A percentile compares a stretch with the other conserved stretches of the same genome.
phyloP scores from a whole-genome alignment of 2,329 filamentous ascomycete species.

The Neophaeococcomyces aloes region DNA sequence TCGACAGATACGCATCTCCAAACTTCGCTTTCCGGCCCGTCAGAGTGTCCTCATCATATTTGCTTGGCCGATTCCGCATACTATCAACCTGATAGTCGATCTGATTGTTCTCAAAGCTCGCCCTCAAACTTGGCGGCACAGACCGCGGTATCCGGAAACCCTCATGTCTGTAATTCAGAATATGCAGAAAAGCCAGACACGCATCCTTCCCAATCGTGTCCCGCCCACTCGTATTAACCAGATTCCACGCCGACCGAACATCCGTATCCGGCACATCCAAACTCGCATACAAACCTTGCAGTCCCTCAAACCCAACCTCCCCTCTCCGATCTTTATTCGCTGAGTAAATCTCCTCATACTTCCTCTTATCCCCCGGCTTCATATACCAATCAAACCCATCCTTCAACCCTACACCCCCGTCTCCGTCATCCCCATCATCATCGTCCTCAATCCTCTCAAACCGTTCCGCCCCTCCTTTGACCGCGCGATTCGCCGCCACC shows the following conservation, averaged over 20 bases:
- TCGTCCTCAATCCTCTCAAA: slow-evolving; percentile 75
- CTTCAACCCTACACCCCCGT: no score
- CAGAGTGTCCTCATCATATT: slow-evolving; percentile 63
- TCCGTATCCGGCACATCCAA: slow-evolving; percentile 61
- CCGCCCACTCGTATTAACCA: slow-evolving; percentile 82
- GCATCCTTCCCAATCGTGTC: slow-evolving; percentile 88
- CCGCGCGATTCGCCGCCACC: slow-evolving; percentile 68
- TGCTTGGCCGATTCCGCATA: slow-evolving; percentile 47
- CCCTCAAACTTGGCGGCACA: slow-evolving; percentile 79
- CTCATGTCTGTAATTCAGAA: slow-evolving; percentile 90
- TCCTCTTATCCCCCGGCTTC: slow-evolving; percentile 77
- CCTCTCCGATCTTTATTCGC: slow-evolving; percentile 82
- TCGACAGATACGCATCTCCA: slow-evolving; percentile 88
- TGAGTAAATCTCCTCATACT: slow-evolving; percentile 96
- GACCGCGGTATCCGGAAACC: slow-evolving; percentile 87
- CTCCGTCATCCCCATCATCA: slow-evolving; percentile 65
- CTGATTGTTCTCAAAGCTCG: slow-evolving; percentile 87
- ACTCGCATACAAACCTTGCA: slow-evolving; percentile 49
- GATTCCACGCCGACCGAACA: slow-evolving; percentile 86
- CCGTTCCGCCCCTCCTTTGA: slow-evolving; percentile 48
- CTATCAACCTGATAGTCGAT: slow-evolving; percentile 93
- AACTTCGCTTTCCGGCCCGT: slow-evolving; percentile 94
- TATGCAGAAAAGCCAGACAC: slow-evolving; percentile 86
- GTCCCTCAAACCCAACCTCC: slow-evolving; percentile 44
- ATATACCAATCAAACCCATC: slow-evolving; percentile 99